Base-by-base conservation (phyloP, 2,329 filamentous ascomycete genomes). In the Thermoascus crustaceus region DNA sequence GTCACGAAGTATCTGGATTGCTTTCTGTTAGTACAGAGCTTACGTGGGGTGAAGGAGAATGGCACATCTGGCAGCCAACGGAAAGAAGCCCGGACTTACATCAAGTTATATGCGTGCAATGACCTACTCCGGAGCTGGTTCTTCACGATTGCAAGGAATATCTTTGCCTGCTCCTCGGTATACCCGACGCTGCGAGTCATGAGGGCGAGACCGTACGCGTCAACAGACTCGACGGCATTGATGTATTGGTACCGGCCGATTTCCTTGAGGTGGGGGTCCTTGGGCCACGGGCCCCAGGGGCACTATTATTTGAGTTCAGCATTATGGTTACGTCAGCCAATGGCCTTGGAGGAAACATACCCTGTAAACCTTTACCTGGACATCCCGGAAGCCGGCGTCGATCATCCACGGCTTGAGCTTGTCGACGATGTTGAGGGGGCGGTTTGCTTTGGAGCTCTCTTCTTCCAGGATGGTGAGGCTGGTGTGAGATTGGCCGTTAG, bases 171-270 rank as follows among this genome's bases (percentile, higher is more conserved):
- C 6, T 41, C 44, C 7, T 35, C 36, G 8, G 38, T 32, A 42
- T 42, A 49, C 7, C 47, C 46, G 3, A 50, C 38, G 5, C 47
- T 40, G 5, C 44, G 33, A 7, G 49, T 52, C 37, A 48, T 49
- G 4, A 50, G 42, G 1, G 44, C 47, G 17, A 52, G 37, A 23
- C 40, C 45, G 38, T 46, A 49, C 4, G 46, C 39, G 25, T 44
- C 42, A 19, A 47, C 23, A 2, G 41, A 44, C 19, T 52, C 49
- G 4, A 42, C 20, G 34, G 44, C 43, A 18, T 45, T 36, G 7
- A 34, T 32, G 13, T 41, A 33, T 7, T 44, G 41, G 17, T 35
- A 42, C 6, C 34, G 13, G 5, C 47, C 47, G 23, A 48, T 39
- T 14, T 31, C 25, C 23, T 44, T 44, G 5, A 39, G 29, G 11